Percentiles rank a stretch among this genome's conserved stretches.
phyloP scores from a whole-genome alignment of 2,329 filamentous ascomycete species.

The Aspergillus felis region DNA sequence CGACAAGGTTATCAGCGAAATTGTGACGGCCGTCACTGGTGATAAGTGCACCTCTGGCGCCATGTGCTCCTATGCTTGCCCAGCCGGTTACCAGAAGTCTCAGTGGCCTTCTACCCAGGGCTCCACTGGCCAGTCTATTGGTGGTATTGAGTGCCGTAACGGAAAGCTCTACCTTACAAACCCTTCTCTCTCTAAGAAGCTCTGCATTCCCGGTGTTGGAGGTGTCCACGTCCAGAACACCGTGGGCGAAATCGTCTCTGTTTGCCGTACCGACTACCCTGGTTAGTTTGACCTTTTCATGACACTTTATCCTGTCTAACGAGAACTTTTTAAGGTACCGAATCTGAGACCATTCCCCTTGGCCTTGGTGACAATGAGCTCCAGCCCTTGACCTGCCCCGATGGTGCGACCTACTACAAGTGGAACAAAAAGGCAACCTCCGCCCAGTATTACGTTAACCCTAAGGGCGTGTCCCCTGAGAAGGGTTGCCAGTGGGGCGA shows the following conservation, averaged over 20 bases:
- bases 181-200: conserved; percentile 55
- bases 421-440: conserved; percentile 74
- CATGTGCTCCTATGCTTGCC: conserved; percentile 92
- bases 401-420: conserved; percentile 67
- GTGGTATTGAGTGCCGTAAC: conserved; percentile 72
- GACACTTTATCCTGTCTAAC: not conserved
- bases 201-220: conserved; percentile 71
- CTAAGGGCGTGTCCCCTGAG: conserved; percentile 61
- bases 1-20: conserved; percentile 58
- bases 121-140: conserved; percentile 74
- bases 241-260: conserved; percentile 60
- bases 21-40: conserved; percentile 61
- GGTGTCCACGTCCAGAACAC: conserved; percentile 74
- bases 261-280: conserved; percentile 96
- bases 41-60: conserved; percentile 57
- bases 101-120: conserved; percentile 85
- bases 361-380: conserved; percentile 57
- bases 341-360: conserved; percentile 80
- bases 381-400: conserved; percentile 69
- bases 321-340: conserved; percentile 51
- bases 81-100: conserved; percentile 84
- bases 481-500: conserved; percentile 75
- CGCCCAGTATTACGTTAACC: conserved; percentile 97
- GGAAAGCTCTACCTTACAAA: conserved; percentile 78
- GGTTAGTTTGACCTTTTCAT: conserved; percentile 47